Conservation (phyloP, 805 yeast species). For the Candida sanyiensis region DNA sequence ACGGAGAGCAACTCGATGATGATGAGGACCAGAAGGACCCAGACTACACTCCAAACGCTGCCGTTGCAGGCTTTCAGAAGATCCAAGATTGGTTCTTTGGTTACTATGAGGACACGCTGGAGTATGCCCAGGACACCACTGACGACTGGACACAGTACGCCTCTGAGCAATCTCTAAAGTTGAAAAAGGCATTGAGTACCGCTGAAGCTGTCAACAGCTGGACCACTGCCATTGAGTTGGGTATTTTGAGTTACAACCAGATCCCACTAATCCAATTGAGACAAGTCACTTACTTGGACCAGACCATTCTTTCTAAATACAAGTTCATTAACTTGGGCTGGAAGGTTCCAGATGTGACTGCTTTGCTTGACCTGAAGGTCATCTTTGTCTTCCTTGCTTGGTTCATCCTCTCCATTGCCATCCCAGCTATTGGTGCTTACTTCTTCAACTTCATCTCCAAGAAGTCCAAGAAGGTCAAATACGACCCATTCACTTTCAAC, state of each 20-base stretch:
- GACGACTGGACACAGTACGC: conserved; percentile 10
- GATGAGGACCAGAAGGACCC: conserved; percentile 20
- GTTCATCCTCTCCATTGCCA: conserved; percentile 17
- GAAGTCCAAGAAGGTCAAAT: conserved; percentile 31
- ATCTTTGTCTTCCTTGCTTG: conserved; percentile 22
- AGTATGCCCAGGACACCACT: conserved; percentile 16
- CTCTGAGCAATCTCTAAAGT: conserved; percentile 10
- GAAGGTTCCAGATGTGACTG: conserved; percentile 18
- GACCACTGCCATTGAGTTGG: conserved; percentile 18
- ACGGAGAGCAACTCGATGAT: conserved; percentile 12
- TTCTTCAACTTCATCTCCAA: conserved; percentile 27
- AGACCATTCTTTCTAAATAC: conserved; percentile 19
- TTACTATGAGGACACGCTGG: conserved; percentile 20
- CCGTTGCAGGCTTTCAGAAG: conserved; percentile 10
- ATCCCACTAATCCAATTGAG: conserved; percentile 18
- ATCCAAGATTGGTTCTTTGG: conserved; percentile 21
- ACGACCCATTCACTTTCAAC: conserved; percentile 52
- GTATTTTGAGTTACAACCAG: conserved; percentile 13
- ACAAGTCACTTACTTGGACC: conserved; percentile 20
- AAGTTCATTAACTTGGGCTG: conserved; percentile 11
- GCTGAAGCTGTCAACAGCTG: conserved; percentile 24
- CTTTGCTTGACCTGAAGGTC: conserved; percentile 19
- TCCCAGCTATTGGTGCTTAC: conserved; percentile 25
- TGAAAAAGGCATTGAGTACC: conserved; percentile 24
- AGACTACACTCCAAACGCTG: conserved; percentile 11